Evolutionary conservation across 176 grass and related monocot genomes (phyloP).

Genomic region (Musa acuminata): DNA sequence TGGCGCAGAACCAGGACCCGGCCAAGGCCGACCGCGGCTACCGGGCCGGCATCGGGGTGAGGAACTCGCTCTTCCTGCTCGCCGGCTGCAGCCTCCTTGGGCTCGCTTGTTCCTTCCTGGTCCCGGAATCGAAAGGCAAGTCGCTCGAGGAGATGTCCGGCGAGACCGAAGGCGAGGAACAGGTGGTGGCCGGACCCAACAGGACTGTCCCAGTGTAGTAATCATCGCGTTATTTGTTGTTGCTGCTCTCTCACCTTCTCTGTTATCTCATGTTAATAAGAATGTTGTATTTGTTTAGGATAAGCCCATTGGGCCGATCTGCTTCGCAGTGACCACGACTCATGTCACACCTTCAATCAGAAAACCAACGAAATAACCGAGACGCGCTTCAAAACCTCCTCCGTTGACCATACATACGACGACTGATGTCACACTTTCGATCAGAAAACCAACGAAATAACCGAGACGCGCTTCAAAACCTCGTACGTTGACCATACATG

Average conservation of each 20-base stretch:
- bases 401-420: background rate
- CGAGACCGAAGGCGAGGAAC: slow-evolving; percentile 25
- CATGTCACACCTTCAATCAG: too few species aligned
- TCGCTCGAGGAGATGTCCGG: slow-evolving; percentile 73
- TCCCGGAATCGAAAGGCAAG: slow-evolving; percentile 72
- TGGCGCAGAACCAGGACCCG: slow-evolving; percentile 51
- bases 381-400: too few species aligned
- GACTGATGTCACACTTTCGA: too few species aligned
- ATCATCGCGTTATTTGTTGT: background rate
- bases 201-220: background rate
- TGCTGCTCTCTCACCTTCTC: background rate
- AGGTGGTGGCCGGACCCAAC: background rate
- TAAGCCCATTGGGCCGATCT: too few species aligned
- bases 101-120: slow-evolving; percentile 44
- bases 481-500: too few species aligned
- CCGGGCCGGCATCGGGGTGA: slow-evolving; percentile 54
- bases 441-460: too few species aligned
- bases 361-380: too few species aligned
- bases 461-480: too few species aligned
- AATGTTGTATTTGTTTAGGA: too few species aligned
- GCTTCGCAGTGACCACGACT: too few species aligned
- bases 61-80: slow-evolving; percentile 59
- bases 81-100: slow-evolving; percentile 60
- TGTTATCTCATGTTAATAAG: background rate
- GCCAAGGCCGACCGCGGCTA: slow-evolving; percentile 63